phyloP scores from a whole-genome alignment of 2,329 filamentous ascomycete species.

The Trichoderma citrinoviride region DNA sequence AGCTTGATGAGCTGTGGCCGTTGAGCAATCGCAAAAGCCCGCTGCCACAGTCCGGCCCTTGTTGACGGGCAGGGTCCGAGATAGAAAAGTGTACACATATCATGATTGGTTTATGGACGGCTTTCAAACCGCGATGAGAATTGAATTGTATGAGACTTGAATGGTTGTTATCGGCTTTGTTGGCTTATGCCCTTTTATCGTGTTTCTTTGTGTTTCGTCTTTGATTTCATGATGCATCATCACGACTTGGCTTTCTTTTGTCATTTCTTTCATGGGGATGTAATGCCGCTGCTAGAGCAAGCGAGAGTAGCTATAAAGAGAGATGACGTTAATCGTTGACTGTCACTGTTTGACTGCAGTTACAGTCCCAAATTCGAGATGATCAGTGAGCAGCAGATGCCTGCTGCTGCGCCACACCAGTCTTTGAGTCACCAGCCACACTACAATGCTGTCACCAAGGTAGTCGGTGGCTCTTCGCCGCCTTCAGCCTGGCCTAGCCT shows the following conservation, averaged over 20 bases:
- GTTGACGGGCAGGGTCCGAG: constrained; percentile 26
- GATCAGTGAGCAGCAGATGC: neutral
- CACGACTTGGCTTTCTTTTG: neutral
- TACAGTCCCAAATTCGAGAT: neutral
- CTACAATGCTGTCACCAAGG: neutral
- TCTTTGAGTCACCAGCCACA: neutral
- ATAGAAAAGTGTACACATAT: constrained; percentile 43
- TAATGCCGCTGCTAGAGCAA: neutral
- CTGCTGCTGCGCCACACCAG: neutral
- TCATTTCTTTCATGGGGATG: neutral
- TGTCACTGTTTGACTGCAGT: too few species aligned
- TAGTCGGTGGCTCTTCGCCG: neutral
- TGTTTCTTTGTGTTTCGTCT: constrained; percentile 6
- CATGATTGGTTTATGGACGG: constrained; percentile 37
- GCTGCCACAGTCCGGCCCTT: constrained; percentile 25
- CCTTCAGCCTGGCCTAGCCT: neutral
- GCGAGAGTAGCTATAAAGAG: neutral
- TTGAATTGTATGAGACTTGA: constrained; percentile 29
- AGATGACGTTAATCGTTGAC: neutral
- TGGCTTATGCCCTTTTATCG: constrained; percentile 21
- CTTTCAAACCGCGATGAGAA: constrained; percentile 30
- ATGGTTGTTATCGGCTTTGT: neutral
- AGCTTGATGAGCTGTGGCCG: neutral
- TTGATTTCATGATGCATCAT: neutral
- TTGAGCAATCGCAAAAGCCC: neutral